Base-by-base conservation (phyloP, 179 eudicot genomes). In the Drosera spatulata region DNA sequence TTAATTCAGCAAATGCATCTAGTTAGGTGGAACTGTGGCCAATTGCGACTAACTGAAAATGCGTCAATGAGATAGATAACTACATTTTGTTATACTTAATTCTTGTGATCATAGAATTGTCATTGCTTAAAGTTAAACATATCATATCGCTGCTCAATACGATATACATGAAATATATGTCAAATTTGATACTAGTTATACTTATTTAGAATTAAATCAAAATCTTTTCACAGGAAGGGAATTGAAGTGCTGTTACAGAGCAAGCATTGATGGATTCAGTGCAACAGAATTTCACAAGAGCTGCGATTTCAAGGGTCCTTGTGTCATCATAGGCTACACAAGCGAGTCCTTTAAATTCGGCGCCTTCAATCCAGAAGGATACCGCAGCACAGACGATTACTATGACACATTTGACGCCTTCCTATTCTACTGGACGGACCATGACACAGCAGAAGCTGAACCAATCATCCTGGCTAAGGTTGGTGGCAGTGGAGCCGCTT, bases 401-500 rank as follows among this genome's bases (percentile, higher is more conserved):
- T 88, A 84, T 13, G 96, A 91, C 69, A 65, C 83, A 2, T 91
- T 85, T 63, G 98, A 85, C 67, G 74, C 93, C 11, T 85, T 82
- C 53, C 88, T 82, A 53, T 82, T 85, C 64, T 76, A 75, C 67
- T 81, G 90, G 90, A 66, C 45, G 10, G 57, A 73, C 7, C 55
- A 59, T 49, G 62, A 40, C 6, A 53, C 0, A 22, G 33, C 33
- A 22, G 33, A 68, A 3, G 39, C 76, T 39, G 62, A 63, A 4
- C 86, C 86, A 33, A 51, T 78, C 22, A 46, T 77, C 14, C 68
- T 87, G 15, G 87, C 95, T 10, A 91, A 91, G 77, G 81, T 88
- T 6, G 98, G 98, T 2, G 95, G 96, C 7, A 88, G 91, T 52
- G 96, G 98, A 10, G 96, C 96, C 2, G 93, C 95, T 45, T 83